Evolutionary conservation across 108 stramenopile genomes (phyloP).

Genomic region (Nitzschia inconspicua): DNA sequence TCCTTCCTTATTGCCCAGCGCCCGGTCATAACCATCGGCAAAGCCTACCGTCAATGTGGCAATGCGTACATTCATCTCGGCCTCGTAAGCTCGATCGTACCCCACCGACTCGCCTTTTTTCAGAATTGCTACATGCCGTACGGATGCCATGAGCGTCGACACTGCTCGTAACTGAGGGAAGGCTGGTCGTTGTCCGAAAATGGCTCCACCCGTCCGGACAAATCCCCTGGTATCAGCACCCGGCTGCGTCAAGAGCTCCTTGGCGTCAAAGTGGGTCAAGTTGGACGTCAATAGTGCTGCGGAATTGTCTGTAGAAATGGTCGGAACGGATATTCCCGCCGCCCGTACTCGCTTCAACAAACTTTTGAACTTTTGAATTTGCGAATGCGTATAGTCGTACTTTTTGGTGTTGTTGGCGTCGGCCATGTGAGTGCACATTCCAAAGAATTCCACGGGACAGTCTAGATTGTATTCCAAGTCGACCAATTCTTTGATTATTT

Average conservation of each 20-base stretch:
- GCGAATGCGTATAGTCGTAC: slow-evolving; percentile 43
- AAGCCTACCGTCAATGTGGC: slow-evolving; percentile 76
- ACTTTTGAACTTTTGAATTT: slow-evolving; percentile 50
- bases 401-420: slow-evolving; percentile 52
- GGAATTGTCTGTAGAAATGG: slow-evolving; percentile 53
- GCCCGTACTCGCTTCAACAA: slow-evolving; percentile 50
- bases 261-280: slow-evolving; percentile 58
- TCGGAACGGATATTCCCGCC: slow-evolving; percentile 57
- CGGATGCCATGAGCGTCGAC: slow-evolving; percentile 56
- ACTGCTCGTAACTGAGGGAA: slow-evolving; percentile 53
- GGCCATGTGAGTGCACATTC: slow-evolving; percentile 85
- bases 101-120: slow-evolving; percentile 70
- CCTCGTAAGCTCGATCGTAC: slow-evolving; percentile 69
- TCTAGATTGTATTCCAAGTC: slow-evolving; percentile 42
- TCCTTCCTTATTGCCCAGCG: slow-evolving; percentile 55
- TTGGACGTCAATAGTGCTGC: slow-evolving; percentile 52
- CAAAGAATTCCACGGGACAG: slow-evolving; percentile 64
- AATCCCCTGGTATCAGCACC: slow-evolving; percentile 46
- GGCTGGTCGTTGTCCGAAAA: slow-evolving; percentile 69
- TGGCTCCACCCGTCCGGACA: slow-evolving; percentile 65
- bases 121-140: slow-evolving; percentile 56
- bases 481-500: slow-evolving; percentile 54
- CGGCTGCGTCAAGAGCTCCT: slow-evolving; percentile 41
- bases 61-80: slow-evolving; percentile 43
- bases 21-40: slow-evolving; percentile 79